Base-by-base conservation (phyloP, 441 rosid genomes). In the Breynia disticha region DNA sequence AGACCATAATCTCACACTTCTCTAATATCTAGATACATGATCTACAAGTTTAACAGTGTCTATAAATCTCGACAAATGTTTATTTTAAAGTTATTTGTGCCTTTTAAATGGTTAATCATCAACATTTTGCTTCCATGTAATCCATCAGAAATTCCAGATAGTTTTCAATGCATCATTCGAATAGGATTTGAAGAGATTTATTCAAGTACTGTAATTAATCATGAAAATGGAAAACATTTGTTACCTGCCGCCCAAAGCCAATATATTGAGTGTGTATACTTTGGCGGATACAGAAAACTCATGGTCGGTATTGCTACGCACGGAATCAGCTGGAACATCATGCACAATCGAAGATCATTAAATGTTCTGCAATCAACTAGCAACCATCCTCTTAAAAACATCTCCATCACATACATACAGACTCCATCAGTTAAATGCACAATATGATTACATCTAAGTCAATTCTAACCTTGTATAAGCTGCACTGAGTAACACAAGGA, bases 331-430 rank as follows among this genome's bases (percentile, higher is more conserved):
- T 83, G 90, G 88, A 82, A 86, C 80, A 79, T 75, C 83, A 83
- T 73, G 84, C 93, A 81, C 70, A 86, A 75, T 68, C 86, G 85
- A 74, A 86, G 86, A 76, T 89, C 95, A 66, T 83, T 84, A 82
- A 86, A 89, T 70, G 76, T 72, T 82, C 97, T 83, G 95, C 88
- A 86, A 82, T 71, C 77, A 83, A 72, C 84, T 72, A 65, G 63
- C 45, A 74, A 37, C 43, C 59, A 61, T 63, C 57, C 71, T 71
- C 68, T 46, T 38, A 38, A 54, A 24, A 66, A 39, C 54, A 55
- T 49, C 68, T n/a, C 67, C 54, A 58, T 67, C 8, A 28, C 35
- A 20, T 17, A 41, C 14, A 18, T 12, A 57, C 35, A 9, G n/a
- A 47, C 21, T 22, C 32, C 49, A 39, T n/a, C 55, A 52, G 14